A percentile compares a stretch with the other conserved stretches of the same genome.
Conservation (phyloP, 2,329 filamentous ascomycete species). For the Coniochaeta sp. region DNA sequence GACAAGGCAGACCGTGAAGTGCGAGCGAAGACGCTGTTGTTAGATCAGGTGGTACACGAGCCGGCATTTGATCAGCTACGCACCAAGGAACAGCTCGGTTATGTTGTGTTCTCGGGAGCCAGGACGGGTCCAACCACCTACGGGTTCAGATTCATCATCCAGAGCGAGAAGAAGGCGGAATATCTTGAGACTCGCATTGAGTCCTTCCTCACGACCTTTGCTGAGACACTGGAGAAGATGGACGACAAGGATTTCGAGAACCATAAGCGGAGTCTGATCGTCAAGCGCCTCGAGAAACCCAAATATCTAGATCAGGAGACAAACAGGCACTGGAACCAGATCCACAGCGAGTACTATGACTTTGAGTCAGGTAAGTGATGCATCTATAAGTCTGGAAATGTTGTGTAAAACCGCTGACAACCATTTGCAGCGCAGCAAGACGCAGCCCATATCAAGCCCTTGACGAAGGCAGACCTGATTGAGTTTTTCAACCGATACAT, state of each 20-base stretch:
- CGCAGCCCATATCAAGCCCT: constrained; percentile 61
- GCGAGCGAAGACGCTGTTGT: constrained; percentile 69
- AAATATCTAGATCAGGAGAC: constrained; percentile 89
- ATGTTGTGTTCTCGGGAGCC: constrained; percentile 84
- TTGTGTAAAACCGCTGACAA: constrained; percentile 3
- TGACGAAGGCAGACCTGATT: constrained; percentile 74
- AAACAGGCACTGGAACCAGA: constrained; percentile 74
- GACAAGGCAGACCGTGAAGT: constrained; percentile 59
- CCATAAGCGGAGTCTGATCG: constrained; percentile 84
- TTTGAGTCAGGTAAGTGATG: constrained; percentile 67
- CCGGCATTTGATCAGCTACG: constrained; percentile 90
- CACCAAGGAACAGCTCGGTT: constrained; percentile 95
- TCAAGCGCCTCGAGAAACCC: constrained; percentile 79
- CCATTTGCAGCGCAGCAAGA: constrained; percentile 58
- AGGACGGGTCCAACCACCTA: constrained; percentile 67
- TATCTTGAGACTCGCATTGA: constrained; percentile 88
- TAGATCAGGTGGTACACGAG: constrained; percentile 88
- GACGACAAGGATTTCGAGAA: constrained; percentile 76
- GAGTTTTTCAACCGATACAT: constrained; percentile 74
- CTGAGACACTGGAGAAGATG: constrained; percentile 64
- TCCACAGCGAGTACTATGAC: constrained; percentile 79
- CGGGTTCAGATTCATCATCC: constrained; percentile 83
- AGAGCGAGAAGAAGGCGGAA: constrained; percentile 77
- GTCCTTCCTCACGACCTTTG: constrained; percentile 66
- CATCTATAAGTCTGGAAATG: background rate